phyloP scores from a whole-genome alignment of 1,284 basidiomycete genomes.

The Sporisorium reilianum region DNA sequence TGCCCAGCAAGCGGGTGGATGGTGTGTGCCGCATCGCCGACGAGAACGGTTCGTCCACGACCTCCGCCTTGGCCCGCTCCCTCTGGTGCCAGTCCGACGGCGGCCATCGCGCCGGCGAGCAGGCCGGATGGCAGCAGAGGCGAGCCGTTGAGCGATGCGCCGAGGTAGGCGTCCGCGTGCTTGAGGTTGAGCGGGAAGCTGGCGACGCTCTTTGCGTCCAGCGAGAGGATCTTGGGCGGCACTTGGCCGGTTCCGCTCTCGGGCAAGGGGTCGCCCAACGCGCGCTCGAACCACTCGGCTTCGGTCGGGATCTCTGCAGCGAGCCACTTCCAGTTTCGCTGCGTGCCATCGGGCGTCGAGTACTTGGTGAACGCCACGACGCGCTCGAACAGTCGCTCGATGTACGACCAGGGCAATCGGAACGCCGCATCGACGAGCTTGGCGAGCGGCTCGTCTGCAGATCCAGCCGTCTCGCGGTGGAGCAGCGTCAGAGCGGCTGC shows the following conservation, averaged over 20 bases:
- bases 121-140: constrained; percentile 40
- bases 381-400: constrained; percentile 77
- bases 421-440: constrained; percentile 91
- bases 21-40: constrained; percentile 96
- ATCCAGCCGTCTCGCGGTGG: constrained; percentile 70
- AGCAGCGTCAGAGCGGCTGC: constrained; percentile 80
- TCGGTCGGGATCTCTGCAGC: constrained; percentile 36
- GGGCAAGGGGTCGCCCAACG: constrained; percentile 38
- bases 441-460: constrained; percentile 74
- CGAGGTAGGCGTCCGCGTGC: constrained; percentile 88
- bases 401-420: constrained; percentile 81
- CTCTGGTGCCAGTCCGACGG: constrained; percentile 46
- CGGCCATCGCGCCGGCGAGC: constrained; percentile 47
- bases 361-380: constrained; percentile 73
- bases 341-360: constrained; percentile 3
- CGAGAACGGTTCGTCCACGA: constrained; percentile 81
- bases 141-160: constrained; percentile 70
- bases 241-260: constrained; percentile 51
- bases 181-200: constrained; percentile 90
- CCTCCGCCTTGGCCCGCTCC: constrained; percentile 53
- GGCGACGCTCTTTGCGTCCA: constrained; percentile 83
- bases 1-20: constrained; percentile 98
- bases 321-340: constrained; percentile 52
- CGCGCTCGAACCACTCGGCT: constrained; percentile 44
- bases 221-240: constrained; percentile 80